A percentile compares a stretch with the other conserved stretches of the same genome.
These are phyloP conservation scores for Iberis pinnata DNA, from an alignment of 345 rosid species.

Conservation along the genomic window DNA sequence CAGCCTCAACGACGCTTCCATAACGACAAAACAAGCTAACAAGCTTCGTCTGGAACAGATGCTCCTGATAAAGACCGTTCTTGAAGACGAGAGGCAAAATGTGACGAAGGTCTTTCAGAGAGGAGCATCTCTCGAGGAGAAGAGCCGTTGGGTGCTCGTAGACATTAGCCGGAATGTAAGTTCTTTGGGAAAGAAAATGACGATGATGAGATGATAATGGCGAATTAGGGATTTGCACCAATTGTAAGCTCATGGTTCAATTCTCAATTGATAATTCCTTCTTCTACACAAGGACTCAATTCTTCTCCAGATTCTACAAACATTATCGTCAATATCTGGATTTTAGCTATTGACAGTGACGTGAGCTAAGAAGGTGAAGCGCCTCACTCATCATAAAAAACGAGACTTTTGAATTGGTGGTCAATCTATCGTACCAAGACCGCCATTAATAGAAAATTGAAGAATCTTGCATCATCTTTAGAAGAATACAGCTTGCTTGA, in stretches of 20 bases:
- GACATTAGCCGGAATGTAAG: slow-evolving; percentile 52
- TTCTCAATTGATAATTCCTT: too few relatives aligned
- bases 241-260: too few relatives aligned
- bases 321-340: slow-evolving; percentile 17
- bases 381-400: neutral
- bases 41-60: slow-evolving; percentile 69
- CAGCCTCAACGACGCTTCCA: slow-evolving; percentile 56
- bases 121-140: slow-evolving; percentile 62
- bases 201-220: slow-evolving; percentile 16
- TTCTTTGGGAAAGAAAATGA: slow-evolving; percentile 47
- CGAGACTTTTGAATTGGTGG: neutral
- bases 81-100: slow-evolving; percentile 62
- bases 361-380: neutral
- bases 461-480: neutral
- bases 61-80: slow-evolving; percentile 50
- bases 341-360: slow-evolving; percentile 4
- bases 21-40: slow-evolving; percentile 68
- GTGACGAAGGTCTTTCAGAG: slow-evolving; percentile 47
- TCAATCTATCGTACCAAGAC: slow-evolving; percentile 13
- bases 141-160: slow-evolving; percentile 74
- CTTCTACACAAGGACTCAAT: neutral
- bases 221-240: slow-evolving; percentile 8
- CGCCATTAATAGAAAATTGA: neutral
- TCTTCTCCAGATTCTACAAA: too few relatives aligned
- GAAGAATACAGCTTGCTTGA: slow-evolving; percentile 19